Percentiles rank a stretch among this genome's conserved stretches.
Conservation (phyloP, 75 land plant species). For the Pinus albicaulis region DNA sequence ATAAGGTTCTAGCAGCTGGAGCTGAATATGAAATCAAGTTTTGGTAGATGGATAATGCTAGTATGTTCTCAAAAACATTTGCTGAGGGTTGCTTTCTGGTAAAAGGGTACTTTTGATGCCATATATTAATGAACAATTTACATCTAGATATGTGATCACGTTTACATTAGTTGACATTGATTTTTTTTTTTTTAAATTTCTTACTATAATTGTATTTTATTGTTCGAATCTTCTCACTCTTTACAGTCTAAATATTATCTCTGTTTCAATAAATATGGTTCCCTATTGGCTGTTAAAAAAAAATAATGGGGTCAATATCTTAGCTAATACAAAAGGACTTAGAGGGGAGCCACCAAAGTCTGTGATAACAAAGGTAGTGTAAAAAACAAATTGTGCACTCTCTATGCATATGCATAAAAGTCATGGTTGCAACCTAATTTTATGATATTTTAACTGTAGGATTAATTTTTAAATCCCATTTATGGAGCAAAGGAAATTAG, state of each 20-base stretch:
- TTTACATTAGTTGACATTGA: not conserved
- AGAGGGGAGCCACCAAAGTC: not conserved
- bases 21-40: conserved; percentile 45
- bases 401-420: not conserved
- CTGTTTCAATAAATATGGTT: conserved; percentile 31
- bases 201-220: not conserved
- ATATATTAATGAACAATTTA: not conserved
- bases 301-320: conserved; percentile 29
- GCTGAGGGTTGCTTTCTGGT: conserved; percentile 42
- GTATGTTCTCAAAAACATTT: conserved; percentile 37
- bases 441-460: not conserved
- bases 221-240: not conserved
- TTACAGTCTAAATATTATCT: no score
- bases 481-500: not conserved
- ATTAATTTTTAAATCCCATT: not conserved
- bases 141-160: not conserved
- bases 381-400: no score
- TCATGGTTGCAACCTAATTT: not conserved
- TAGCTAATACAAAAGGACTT: no score
- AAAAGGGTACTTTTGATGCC: not conserved
- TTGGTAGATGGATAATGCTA: conserved; percentile 58
- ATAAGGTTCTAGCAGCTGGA: conserved; percentile 49
- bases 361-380: no score
- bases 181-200: no score
- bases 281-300: conserved; percentile 18